Evolutionary conservation across 2,329 filamentous ascomycete species (phyloP).

Genomic region (Aspergillus ruber): DNA sequence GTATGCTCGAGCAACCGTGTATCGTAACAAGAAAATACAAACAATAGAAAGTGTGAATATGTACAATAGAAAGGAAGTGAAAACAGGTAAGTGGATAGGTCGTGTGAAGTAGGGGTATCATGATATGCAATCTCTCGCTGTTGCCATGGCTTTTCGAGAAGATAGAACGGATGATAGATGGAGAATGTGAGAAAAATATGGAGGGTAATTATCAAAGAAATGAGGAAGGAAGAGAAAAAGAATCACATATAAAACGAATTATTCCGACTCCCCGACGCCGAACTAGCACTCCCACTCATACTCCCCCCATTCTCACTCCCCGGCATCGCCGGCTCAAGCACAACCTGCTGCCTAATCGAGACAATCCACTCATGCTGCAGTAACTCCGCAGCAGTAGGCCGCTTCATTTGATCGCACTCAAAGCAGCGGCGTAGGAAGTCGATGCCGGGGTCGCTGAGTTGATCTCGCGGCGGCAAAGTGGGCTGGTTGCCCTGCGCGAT

Average conservation of each 20-base stretch:
- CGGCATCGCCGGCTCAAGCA: conserved; percentile 37
- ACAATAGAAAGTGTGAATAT: no score
- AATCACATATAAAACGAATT: conserved; percentile 16
- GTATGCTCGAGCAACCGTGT: no score
- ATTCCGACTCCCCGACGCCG: conserved; percentile 22
- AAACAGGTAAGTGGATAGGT: no score
- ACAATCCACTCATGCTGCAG: conserved; percentile 88
- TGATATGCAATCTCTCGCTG: not conserved
- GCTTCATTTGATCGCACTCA: conserved; percentile 68
- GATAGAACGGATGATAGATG: not conserved
- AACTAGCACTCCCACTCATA: conserved; percentile 14
- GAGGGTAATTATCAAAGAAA: no score
- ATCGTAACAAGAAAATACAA: no score
- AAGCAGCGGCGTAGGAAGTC: conserved; percentile 89
- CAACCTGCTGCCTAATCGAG: conserved; percentile 43
- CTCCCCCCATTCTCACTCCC: conserved; percentile 30
- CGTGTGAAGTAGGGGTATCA: no score
- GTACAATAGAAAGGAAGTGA: no score
- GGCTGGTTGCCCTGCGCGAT: conserved; percentile 95
- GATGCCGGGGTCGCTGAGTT: conserved; percentile 75
- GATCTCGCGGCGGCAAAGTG: conserved; percentile 71
- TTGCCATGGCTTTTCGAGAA: not conserved
- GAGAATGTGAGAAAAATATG: no score
- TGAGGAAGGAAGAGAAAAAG: not conserved
- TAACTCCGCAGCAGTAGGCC: conserved; percentile 78